Conservation (phyloP, 768 basidiomycete genomes). For the Russula sp. region DNA sequence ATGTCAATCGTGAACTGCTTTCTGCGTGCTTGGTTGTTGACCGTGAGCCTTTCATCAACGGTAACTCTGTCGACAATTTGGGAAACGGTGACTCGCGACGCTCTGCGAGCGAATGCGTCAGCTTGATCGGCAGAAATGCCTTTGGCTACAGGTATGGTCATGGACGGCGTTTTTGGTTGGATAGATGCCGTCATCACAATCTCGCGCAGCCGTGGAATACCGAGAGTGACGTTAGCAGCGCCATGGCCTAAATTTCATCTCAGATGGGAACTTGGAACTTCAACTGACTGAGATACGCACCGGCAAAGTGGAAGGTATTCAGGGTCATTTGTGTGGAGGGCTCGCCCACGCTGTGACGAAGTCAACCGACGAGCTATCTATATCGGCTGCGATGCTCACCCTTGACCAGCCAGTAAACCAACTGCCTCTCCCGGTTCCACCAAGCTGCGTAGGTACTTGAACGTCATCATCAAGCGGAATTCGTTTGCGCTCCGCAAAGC, state of each 20-base stretch:
- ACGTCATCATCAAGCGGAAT: slow-evolving; percentile 82
- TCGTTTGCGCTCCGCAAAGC: slow-evolving; percentile 43
- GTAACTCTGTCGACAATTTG: slow-evolving; percentile 79
- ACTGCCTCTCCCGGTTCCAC: slow-evolving; percentile 99
- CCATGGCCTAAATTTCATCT: slow-evolving; percentile 71
- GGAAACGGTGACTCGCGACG: slow-evolving; percentile 78
- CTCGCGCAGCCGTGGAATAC: slow-evolving; percentile 97
- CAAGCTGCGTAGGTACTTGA: slow-evolving; percentile 88
- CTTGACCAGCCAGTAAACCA: slow-evolving; percentile 92
- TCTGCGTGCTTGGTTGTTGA: slow-evolving; percentile 60
- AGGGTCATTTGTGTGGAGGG: slow-evolving; percentile 99
- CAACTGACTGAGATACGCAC: slow-evolving; percentile 36
- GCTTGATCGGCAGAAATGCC: slow-evolving; percentile 50
- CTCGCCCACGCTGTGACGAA: slow-evolving; percentile 74
- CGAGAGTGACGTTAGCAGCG: slow-evolving; percentile 97
- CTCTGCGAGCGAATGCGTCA: slow-evolving; percentile 80
- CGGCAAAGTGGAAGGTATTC: slow-evolving; percentile 99
- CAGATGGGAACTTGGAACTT: slow-evolving; percentile 15
- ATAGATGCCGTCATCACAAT: slow-evolving; percentile 98
- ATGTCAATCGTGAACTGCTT: slow-evolving; percentile 79
- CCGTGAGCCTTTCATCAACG: slow-evolving; percentile 72
- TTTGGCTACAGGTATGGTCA: slow-evolving; percentile 72
- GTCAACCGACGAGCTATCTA: background rate
- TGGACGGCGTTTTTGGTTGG: slow-evolving; percentile 95
- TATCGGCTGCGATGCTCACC: slow-evolving; percentile 46